Base-by-base conservation (phyloP, 2,329 filamentous ascomycete species). In the Coniochaeta sp. region DNA sequence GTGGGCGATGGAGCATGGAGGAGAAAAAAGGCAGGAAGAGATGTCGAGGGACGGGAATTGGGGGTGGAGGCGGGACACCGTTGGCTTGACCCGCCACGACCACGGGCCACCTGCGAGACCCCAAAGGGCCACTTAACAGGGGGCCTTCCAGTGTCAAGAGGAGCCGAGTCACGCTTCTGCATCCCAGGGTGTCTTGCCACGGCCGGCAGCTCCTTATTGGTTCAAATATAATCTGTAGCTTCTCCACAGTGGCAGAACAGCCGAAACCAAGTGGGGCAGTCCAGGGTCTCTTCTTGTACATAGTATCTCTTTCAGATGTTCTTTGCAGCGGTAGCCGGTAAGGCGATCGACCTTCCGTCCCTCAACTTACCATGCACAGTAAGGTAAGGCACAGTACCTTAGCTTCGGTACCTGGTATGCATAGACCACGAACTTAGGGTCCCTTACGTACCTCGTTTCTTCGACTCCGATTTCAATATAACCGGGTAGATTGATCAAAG, bases 1-100 rank as follows among this genome's bases (percentile, higher is more conserved):
- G 36, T 34, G 55, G 55, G 54, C 38, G 58, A 54, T 54, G 54
- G 34, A 56, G 54, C 54, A n/a, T 55, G 30, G 54, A 56, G 34
- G 26, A 36, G 54, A 56, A 38, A 56, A 38, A 38, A 56, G 28
- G 30, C 26, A 59, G 16, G 34, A 60, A 60, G 54, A 57, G 38
- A 57, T 36, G n/a, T 24, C n/a, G 30, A 47, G 19, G 59, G 55
- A 40, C 34, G 19, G 59, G 55, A 40, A 58, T 54, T 55, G 54
- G 34, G 36, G 54, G 38, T 40, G 42, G 42, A 47, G 22, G 42
- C 19, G 42, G 42, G 42, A 36, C 42, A 24, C 42, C 42, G 42
- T 47, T 47, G 42, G 40, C 42, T 47, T 47, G 42, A 47, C 24
- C 47, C 47, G 47, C 44, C 44, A 5, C 5, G 30, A 5, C 30